Evolutionary conservation across 2,329 filamentous ascomycete species (phyloP).

Genomic region (Talaromyces sp.): DNA sequence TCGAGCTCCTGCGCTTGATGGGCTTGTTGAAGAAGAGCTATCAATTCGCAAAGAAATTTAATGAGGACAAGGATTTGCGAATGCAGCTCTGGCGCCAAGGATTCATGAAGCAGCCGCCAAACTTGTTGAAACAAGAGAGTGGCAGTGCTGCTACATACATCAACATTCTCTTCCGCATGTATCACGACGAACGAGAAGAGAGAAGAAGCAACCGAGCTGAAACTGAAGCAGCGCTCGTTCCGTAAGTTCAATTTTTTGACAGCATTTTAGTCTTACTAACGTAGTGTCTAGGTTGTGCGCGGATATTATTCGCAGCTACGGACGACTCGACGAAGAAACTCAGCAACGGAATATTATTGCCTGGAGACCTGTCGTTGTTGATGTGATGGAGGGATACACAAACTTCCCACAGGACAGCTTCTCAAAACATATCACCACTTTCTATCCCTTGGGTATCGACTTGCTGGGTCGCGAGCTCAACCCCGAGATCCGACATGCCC

Average conservation of each 20-base stretch:
- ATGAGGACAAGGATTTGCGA: constrained; percentile 91
- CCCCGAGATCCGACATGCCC: constrained; percentile 67
- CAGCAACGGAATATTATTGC: constrained; percentile 96
- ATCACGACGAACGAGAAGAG: constrained; percentile 80
- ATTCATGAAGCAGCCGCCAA: constrained; percentile 99
- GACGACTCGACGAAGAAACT: constrained; percentile 84
- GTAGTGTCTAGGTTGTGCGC: constrained; percentile 61
- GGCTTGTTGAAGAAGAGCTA: constrained; percentile 90
- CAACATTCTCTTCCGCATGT: constrained; percentile 94
- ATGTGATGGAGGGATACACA: constrained; percentile 88
- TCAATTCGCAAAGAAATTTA: constrained; percentile 94
- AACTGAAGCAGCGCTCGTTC: constrained; percentile 86
- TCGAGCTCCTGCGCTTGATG: constrained; percentile 88
- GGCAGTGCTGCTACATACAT: constrained; percentile 93
- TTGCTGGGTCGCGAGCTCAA: constrained; percentile 77
- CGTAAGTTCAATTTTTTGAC: constrained; percentile 40
- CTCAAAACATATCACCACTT: constrained; percentile 68
- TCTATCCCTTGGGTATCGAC: constrained; percentile 82
- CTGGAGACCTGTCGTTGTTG: constrained; percentile 94
- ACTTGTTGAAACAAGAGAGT: constrained; percentile 93
- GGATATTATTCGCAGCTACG: constrained; percentile 85
- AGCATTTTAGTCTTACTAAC: constrained; percentile 15
- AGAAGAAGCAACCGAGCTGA: constrained; percentile 71
- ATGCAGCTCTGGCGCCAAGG: constrained; percentile 94
- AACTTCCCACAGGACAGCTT: constrained; percentile 79